Evolutionary conservation across 192 early-diverging fungal genomes (phyloP).

Genomic region (Coemansia sp.): DNA sequence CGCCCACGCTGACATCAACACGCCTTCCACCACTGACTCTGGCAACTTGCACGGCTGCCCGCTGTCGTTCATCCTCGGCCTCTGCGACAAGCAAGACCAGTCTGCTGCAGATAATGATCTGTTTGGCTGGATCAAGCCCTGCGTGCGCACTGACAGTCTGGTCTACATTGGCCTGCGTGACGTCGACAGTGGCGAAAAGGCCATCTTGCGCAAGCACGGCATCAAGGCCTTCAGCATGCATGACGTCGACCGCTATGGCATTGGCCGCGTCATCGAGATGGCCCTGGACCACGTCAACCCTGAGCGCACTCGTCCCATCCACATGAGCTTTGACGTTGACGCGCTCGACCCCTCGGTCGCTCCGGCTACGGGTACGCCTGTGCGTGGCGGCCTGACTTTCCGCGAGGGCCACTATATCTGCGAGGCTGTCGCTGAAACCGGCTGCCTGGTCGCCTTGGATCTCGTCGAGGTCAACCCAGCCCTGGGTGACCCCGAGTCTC

Average conservation of each 20-base stretch:
- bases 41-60: constrained; percentile 98
- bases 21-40: constrained; percentile 79
- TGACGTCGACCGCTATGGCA: constrained; percentile 93
- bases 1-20: constrained; percentile 96
- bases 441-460: constrained; percentile 85
- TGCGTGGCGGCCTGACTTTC: constrained; percentile 93
- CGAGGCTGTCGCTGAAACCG: constrained; percentile 88
- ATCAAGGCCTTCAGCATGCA: constrained; percentile 98
- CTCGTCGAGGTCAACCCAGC: constrained; percentile 95
- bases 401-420: constrained; percentile 98
- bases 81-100: constrained; percentile 58
- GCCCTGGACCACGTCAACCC: constrained; percentile 87
- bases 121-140: constrained; percentile 82
- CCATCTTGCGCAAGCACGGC: constrained; percentile 74
- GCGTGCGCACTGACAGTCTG: constrained; percentile 72
- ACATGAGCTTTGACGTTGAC: constrained; percentile 95
- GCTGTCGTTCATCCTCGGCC: constrained; percentile 83
- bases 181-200: constrained; percentile 87
- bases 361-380: constrained; percentile 94
- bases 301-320: constrained; percentile 73
- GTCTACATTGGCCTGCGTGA: constrained; percentile 98
- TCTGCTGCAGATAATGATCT: constrained; percentile 18
- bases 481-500: constrained; percentile 73
- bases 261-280: constrained; percentile 90
- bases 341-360: constrained; percentile 93